Percentiles rank a stretch among this genome's conserved stretches.
Evolutionary conservation across 2,329 filamentous ascomycete genomes (phyloP).

Genomic region (Talaromyces amestolkiae): DNA sequence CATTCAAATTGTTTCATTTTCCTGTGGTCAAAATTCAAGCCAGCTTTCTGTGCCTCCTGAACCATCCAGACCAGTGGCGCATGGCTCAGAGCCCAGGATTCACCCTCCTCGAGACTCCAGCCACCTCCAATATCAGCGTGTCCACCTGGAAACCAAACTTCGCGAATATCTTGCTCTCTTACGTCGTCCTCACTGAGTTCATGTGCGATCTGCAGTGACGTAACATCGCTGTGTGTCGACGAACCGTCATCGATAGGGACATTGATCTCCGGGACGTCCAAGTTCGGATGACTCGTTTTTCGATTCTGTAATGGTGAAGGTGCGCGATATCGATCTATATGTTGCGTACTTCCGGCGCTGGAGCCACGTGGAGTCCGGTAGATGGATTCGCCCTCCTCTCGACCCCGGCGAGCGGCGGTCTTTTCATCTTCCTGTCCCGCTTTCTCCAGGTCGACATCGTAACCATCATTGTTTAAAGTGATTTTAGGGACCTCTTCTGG

Average conservation of each 20-base stretch:
- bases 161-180: constrained; percentile 68
- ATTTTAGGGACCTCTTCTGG: constrained; percentile 31
- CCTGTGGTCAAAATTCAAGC: constrained; percentile 66
- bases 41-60: constrained; percentile 61
- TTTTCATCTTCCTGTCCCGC: constrained; percentile 6
- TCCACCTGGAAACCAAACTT: constrained; percentile 71
- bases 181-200: constrained; percentile 31
- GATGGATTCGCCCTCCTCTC: constrained; percentile 26
- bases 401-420: constrained; percentile 3
- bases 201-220: constrained; percentile 31
- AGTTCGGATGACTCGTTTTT: constrained; percentile 21
- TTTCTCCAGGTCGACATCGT: constrained; percentile 9
- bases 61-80: constrained; percentile 71
- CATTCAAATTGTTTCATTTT: constrained; percentile 68
- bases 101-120: constrained; percentile 60
- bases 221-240: constrained; percentile 31
- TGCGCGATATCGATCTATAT: constrained; percentile 30
- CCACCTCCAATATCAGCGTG: constrained; percentile 79
- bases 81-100: constrained; percentile 61
- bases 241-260: constrained; percentile 31
- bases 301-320: constrained; percentile 22
- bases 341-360: constrained; percentile 22
- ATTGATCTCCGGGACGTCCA: constrained; percentile 30
- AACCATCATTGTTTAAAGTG: constrained; percentile 29
- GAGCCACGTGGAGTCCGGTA: constrained; percentile 30